phyloP scores from a whole-genome alignment of 768 basidiomycete species.

The Mycena rosella region DNA sequence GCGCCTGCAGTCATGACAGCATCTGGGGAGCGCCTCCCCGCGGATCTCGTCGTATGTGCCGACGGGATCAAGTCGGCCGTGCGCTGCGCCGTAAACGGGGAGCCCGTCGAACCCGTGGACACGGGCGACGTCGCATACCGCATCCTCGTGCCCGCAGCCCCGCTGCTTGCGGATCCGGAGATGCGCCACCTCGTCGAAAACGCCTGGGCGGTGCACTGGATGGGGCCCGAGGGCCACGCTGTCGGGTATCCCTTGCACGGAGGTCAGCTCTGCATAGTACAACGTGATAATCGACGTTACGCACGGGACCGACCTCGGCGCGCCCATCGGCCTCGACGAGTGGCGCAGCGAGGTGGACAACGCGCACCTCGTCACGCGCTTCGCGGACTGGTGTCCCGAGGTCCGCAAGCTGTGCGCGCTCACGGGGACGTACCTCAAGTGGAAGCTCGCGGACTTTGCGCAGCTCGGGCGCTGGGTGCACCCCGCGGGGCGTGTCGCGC shows the following conservation, averaged over 20 bases:
- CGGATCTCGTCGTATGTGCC: slow-evolving; percentile 53
- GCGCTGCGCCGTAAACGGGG: slow-evolving; percentile 38
- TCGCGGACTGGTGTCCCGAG: slow-evolving; percentile 30
- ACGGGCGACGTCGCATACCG: slow-evolving; percentile 50
- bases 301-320: slow-evolving; percentile 30
- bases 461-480: slow-evolving; percentile 46
- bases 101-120: slow-evolving; percentile 34
- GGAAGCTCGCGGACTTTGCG: slow-evolving; percentile 45
- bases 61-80: slow-evolving; percentile 48
- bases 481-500: slow-evolving; percentile 37
- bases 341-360: slow-evolving; percentile 35
- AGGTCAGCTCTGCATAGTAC: slow-evolving; percentile 28
- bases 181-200: slow-evolving; percentile 33
- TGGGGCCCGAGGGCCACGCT: slow-evolving; percentile 40
- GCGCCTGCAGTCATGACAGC: slow-evolving; percentile 48
- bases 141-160: slow-evolving; percentile 36
- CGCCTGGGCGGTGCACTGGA: slow-evolving; percentile 39
- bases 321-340: slow-evolving; percentile 31
- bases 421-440: slow-evolving; percentile 40
- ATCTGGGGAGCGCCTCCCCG: slow-evolving; percentile 48
- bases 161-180: slow-evolving; percentile 36
- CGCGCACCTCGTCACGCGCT: slow-evolving; percentile 21
- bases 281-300: slow-evolving; percentile 38
- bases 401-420: slow-evolving; percentile 37
- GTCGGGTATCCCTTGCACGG: slow-evolving; percentile 38